Base-by-base conservation (phyloP, 495 filamentous ascomycete species). In the Zalerion maritima region DNA sequence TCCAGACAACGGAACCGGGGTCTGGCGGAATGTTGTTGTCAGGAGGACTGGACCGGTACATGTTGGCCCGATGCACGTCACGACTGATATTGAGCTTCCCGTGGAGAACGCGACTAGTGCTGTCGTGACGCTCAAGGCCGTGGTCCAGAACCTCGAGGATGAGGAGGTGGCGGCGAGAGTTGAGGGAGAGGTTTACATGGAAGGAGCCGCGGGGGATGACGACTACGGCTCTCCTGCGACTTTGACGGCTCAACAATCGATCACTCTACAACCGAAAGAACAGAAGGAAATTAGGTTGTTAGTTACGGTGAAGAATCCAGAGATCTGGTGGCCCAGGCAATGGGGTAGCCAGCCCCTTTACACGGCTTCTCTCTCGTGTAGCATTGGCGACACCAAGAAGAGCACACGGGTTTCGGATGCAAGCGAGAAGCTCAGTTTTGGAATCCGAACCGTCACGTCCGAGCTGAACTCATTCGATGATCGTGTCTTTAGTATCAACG, bases 21-120 rank as follows among this genome's bases (percentile, higher is more conserved):
- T 78, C 2, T 77, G 73, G 73, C 58, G 73, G 1, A 42, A 74
- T 25, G 57, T 78, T 4, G 68, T 71, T 28, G 14, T 78, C 14
- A 62, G 62, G 28, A 59, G 68, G 37, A 75, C 67, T 0, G 71
- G 71, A 0, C 43, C 64, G 4, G 58, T 75, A 0, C 50, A 54
- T 0, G 44, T 77, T 27, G 67, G 58, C 0, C 49, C 62, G 0
- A 32, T 69, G 14, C 50, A 67, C 1, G 55, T 76, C 0, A 36
- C 61, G 0, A 69, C 64, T 0, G 45, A 65, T 14, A 53, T 62
- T 8, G 48, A 38, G 3, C 29, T 50, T 3, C 37, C 52, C 2
- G 25, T 40, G 0, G 43, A 32, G 3, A 38, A 35, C 5, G 43
- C 47, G 0, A 58, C 57, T 6, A 33, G n/a, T n/a, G 57, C 50